Conservation (phyloP, 2,329 filamentous ascomycete species). For the Botrytis fabae region DNA sequence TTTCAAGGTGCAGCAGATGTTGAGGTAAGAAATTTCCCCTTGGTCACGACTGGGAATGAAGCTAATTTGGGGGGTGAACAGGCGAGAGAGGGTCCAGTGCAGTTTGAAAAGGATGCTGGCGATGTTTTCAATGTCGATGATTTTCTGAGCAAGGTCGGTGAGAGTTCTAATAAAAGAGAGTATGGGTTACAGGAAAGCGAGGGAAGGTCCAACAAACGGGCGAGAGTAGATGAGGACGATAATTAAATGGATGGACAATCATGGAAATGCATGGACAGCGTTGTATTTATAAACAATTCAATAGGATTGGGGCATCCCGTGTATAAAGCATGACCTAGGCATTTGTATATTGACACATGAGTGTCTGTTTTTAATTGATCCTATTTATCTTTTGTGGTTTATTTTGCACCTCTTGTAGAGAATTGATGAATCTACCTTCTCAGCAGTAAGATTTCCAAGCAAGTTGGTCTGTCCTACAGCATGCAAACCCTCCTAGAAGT, state of each 20-base stretch:
- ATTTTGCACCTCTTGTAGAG: neutral
- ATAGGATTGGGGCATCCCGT: neutral
- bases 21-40: slow-evolving; percentile 57
- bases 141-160: slow-evolving; percentile 78
- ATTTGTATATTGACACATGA: neutral
- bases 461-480: neutral
- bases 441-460: neutral
- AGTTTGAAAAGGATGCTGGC: slow-evolving; percentile 84
- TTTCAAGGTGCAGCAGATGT: slow-evolving; percentile 85
- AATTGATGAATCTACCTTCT: neutral
- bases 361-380: neutral
- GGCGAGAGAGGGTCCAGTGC: slow-evolving; percentile 85
- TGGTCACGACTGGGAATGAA: neutral
- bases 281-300: slow-evolving; percentile 3
- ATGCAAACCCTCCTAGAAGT: neutral
- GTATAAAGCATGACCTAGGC: neutral
- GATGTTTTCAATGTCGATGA: slow-evolving; percentile 95
- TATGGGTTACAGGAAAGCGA: slow-evolving; percentile 73
- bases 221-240: slow-evolving; percentile 73
- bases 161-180: slow-evolving; percentile 66
- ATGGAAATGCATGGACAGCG: neutral
- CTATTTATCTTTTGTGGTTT: neutral
- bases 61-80: slow-evolving; percentile 40
- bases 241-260: slow-evolving; percentile 27
- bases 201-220: slow-evolving; percentile 64